Evolutionary conservation across 2,329 filamentous ascomycete species (phyloP).

Genomic region (Ascochyta koolunga): DNA sequence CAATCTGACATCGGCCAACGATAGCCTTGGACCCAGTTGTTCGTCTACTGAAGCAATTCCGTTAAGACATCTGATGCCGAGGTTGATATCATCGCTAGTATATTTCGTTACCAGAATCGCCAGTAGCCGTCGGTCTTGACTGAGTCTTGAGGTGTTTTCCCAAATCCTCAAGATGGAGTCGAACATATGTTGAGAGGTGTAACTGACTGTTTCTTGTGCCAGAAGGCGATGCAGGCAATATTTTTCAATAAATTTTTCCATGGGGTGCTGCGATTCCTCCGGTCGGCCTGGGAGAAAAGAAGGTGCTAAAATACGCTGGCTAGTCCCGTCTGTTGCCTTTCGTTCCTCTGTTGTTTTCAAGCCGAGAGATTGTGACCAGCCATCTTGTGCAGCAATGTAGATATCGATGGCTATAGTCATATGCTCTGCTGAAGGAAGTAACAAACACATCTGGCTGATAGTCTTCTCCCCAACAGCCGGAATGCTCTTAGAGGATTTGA

Average conservation of each 20-base stretch:
- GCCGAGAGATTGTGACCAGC: background rate
- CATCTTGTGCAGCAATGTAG: constrained; percentile 12
- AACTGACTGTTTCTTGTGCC: constrained; percentile 7
- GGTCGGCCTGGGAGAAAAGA: background rate
- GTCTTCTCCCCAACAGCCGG: constrained; percentile 1
- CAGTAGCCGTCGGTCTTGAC: constrained; percentile 20
- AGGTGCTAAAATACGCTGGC: background rate
- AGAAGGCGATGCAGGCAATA: constrained; percentile 27
- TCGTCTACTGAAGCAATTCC: constrained; percentile 20
- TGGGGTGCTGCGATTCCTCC: background rate
- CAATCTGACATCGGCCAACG: constrained; percentile 16
- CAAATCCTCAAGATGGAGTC: constrained; percentile 28
- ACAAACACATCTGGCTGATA: constrained; percentile 5
- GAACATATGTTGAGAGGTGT: constrained; percentile 20
- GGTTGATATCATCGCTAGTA: constrained; percentile 3
- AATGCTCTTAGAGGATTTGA: constrained; percentile 24
- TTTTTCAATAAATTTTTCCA: constrained; percentile 25
- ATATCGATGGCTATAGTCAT: constrained; percentile 25
- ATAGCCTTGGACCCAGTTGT: constrained; percentile 13
- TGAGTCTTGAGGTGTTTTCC: constrained; percentile 14
- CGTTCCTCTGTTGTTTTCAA: background rate
- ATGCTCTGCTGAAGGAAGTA: constrained; percentile 19
- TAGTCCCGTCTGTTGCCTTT: too few species aligned
- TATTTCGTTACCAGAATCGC: constrained; percentile 24
- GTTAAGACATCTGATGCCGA: constrained; percentile 26